Evolutionary conservation across 805 yeast species (phyloP).

Genomic region (Metschnikowia kunwiensis): DNA sequence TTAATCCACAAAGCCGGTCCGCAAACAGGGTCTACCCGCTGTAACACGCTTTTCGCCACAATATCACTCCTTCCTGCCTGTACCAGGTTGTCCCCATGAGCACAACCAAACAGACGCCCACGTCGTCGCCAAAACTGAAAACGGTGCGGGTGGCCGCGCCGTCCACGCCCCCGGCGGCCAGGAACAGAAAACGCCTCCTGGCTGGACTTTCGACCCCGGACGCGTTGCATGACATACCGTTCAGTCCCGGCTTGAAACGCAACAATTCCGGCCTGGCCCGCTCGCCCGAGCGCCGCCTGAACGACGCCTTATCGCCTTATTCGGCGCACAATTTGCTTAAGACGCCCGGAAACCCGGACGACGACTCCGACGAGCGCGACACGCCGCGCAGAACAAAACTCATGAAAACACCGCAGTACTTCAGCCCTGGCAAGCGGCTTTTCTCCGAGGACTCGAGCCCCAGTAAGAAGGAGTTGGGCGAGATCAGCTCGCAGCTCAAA

Average conservation of each 20-base stretch:
- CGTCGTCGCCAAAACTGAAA: conserved; percentile 32
- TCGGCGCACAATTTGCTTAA: conserved; percentile 24
- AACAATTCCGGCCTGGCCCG: conserved; percentile 28
- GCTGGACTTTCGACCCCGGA: conserved; percentile 39
- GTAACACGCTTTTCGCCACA: too few species aligned
- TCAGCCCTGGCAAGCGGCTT: conserved; percentile 37
- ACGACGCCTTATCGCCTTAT: conserved; percentile 30
- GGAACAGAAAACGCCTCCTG: conserved; percentile 25
- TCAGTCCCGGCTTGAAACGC: conserved; percentile 40
- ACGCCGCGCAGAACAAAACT: conserved; percentile 24
- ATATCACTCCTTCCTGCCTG: too few species aligned
- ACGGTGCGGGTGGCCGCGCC: conserved; percentile 24
- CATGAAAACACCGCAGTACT: conserved; percentile 39
- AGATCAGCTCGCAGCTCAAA: conserved; percentile 38
- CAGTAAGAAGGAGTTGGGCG: conserved; percentile 33
- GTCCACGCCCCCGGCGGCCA: conserved; percentile 27
- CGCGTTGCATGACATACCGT: conserved; percentile 30
- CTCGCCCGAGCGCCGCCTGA: conserved; percentile 34
- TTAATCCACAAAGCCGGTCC: too few species aligned
- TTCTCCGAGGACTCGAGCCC: conserved; percentile 29
- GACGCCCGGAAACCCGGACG: conserved; percentile 32
- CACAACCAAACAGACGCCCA: conserved; percentile 24
- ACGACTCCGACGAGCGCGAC: conserved; percentile 30
- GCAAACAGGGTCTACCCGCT: too few species aligned
- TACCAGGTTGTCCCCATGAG: too few species aligned